These are phyloP conservation scores for Cyberlindnera euphorbiae DNA, from an alignment of 805 yeast genomes.

Conservation along the genomic window DNA sequence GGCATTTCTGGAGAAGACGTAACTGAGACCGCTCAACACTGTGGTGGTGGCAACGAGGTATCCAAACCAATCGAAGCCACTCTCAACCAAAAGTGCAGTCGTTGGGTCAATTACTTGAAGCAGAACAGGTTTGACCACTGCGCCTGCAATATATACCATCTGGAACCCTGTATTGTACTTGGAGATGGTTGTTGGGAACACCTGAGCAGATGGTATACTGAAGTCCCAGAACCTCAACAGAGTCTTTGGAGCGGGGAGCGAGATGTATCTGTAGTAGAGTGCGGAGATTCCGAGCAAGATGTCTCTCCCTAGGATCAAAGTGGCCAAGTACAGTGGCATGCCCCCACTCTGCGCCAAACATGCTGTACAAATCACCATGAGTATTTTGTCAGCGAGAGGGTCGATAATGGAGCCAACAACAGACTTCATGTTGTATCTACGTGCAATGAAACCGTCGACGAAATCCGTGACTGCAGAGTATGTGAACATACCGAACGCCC, in stretches of 20 bases:
- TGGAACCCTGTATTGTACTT: slow-evolving; percentile 89
- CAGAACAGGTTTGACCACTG: slow-evolving; percentile 52
- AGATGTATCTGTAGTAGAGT: slow-evolving; percentile 60
- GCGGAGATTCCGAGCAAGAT: slow-evolving; percentile 68
- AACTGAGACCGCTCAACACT: slow-evolving; percentile 70
- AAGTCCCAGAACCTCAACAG: slow-evolving; percentile 72
- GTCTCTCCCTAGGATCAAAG: slow-evolving; percentile 80
- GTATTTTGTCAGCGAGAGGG: slow-evolving; percentile 90
- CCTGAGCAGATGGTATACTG: slow-evolving; percentile 75
- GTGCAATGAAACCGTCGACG: slow-evolving; percentile 87
- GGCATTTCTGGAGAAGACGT: slow-evolving; percentile 65
- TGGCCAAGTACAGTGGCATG: slow-evolving; percentile 68
- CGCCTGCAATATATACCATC: slow-evolving; percentile 77
- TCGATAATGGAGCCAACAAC: slow-evolving; percentile 88
- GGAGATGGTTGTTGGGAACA: slow-evolving; percentile 80
- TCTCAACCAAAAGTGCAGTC: slow-evolving; percentile 21
- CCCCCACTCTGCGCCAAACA: slow-evolving; percentile 63
- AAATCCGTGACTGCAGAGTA: slow-evolving; percentile 91
- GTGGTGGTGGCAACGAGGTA: slow-evolving; percentile 68
- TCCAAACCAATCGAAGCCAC: slow-evolving; percentile 35
- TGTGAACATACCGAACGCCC: slow-evolving; percentile 69
- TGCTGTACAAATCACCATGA: slow-evolving; percentile 82
- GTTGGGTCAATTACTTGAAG: slow-evolving; percentile 31
- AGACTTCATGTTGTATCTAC: slow-evolving; percentile 70
- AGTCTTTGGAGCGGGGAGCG: slow-evolving; percentile 75